Base-by-base conservation (phyloP, 2,329 filamentous ascomycete species). In the Fusarium xyrophilum region DNA sequence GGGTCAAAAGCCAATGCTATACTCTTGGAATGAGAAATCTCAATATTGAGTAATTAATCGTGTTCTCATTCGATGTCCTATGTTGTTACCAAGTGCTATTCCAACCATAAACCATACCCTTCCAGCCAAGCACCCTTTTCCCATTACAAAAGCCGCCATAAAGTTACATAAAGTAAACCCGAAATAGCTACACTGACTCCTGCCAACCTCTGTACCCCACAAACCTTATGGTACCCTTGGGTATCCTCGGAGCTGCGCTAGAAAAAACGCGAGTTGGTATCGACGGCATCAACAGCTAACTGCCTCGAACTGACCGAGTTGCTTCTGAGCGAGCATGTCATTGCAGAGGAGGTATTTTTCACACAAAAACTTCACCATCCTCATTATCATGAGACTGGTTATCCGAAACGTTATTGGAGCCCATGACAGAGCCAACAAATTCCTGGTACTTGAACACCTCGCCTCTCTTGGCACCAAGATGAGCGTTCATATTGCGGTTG, bases 361-460 rank as follows among this genome's bases (percentile, higher is more conserved):
- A 28, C 27, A 39, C 19, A 30, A n/a, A 28, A 35, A n/a, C n/a
- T 51, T 42, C 66, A 25, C 56, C 67, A 50, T 79, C 76, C 9
- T 68, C 67, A 56, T 72, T 70, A 32, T 77, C 75, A 23, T 76
- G 71, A 27, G 76, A 73, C 27, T 72, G 65, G n/a, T 64, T 64
- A 47, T 81, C 81, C 6, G 78, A 75, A 19, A 71, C 75, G 30
- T 77, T 79, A 55, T 80, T 85, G 13, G 85, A 83, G 5, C 89
- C 89, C 71, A 86, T 84, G 51, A 92, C 82, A 28, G 86, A 90
- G 67, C 84, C 86, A 67, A 98, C 93, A 80, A 98, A 98, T 61
- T 99, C 96, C 66, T 93, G 89, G 77, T 98, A 99, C 74, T 89
- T 88, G 79, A 99, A 98, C 1, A 98, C 93, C 63, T 98, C 95